Percentiles rank a stretch among this genome's conserved stretches.
Evolutionary conservation across 306 rosid genomes (phyloP).

Genomic region (Dryas alaskensis): DNA sequence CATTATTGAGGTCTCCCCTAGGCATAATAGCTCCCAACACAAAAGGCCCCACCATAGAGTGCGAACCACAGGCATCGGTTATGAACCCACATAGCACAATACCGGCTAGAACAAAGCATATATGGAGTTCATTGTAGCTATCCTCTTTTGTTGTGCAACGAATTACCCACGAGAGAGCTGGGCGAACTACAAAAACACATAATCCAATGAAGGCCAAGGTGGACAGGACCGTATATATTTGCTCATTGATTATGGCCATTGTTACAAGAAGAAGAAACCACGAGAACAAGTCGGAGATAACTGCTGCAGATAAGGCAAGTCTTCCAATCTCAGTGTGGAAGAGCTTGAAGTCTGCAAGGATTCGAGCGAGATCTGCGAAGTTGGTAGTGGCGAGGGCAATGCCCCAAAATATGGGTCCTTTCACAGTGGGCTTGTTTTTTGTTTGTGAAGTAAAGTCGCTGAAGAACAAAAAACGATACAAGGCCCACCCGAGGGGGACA

Average conservation of each 20-base stretch:
- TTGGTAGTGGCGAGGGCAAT: conserved; percentile 37
- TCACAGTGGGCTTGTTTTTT: not conserved
- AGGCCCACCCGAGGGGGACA: conserved; percentile 21
- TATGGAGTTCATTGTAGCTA: conserved; percentile 26
- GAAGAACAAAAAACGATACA: conserved; percentile 15
- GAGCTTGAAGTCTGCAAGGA: conserved; percentile 44
- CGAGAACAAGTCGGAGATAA: conserved; percentile 36
- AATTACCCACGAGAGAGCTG: conserved; percentile 29
- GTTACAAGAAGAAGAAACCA: conserved; percentile 37
- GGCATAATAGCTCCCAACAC: conserved; percentile 50
- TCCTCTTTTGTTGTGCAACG: conserved; percentile 16
- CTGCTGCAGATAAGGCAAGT: conserved; percentile 37
- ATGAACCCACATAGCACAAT: conserved; percentile 22
- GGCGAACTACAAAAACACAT: conserved; percentile 25
- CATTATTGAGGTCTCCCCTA: conserved; percentile 35
- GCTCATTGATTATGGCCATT: conserved; percentile 8
- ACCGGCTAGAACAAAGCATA: conserved; percentile 26
- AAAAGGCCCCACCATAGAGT: conserved; percentile 40
- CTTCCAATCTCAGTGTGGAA: conserved; percentile 41
- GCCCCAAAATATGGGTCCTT: conserved; percentile 40
- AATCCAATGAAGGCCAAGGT: conserved; percentile 12
- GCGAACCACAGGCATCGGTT: conserved; percentile 31
- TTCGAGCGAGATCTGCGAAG: conserved; percentile 39
- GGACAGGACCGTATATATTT: not conserved
- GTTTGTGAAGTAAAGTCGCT: not conserved